These are phyloP conservation scores for Zygoascus hellenicus DNA, from an alignment of 1,139 yeast genomes.

Conservation along the genomic window DNA sequence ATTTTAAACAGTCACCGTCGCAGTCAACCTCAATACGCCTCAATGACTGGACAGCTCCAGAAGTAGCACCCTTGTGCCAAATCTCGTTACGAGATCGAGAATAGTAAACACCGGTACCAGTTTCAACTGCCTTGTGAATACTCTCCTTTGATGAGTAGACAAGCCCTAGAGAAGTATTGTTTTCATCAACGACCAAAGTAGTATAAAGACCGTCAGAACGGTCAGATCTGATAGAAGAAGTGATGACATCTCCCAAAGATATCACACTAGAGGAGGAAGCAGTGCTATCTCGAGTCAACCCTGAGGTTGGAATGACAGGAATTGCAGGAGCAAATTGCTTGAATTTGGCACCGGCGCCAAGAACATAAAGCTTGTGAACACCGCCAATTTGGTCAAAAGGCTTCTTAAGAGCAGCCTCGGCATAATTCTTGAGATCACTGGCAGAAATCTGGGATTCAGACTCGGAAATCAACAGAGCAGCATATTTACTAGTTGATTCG, in stretches of 20 bases:
- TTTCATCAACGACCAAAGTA: conserved; percentile 71
- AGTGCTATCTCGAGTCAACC: conserved; percentile 41
- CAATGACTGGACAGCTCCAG: conserved; percentile 87
- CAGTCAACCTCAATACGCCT: conserved; percentile 70
- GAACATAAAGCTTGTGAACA: conserved; percentile 41
- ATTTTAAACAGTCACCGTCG: conserved; percentile 85
- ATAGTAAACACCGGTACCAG: conserved; percentile 86
- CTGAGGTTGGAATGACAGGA: conserved; percentile 42
- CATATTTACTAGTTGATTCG: conserved; percentile 1
- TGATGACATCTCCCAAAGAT: conserved; percentile 48
- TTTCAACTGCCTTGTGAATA: conserved; percentile 71
- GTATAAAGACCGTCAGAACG: conserved; percentile 82
- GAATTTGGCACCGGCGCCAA: conserved; percentile 15
- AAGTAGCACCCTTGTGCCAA: conserved; percentile 94
- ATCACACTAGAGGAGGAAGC: conserved; percentile 25
- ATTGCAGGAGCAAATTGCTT: conserved; percentile 34
- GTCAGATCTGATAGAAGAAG: conserved; percentile 65
- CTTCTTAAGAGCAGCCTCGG: conserved; percentile 7
- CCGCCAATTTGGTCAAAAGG: conserved; percentile 36
- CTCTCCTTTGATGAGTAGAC: conserved; percentile 87
- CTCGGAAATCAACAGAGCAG: conserved; percentile 7
- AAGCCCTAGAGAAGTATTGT: conserved; percentile 69
- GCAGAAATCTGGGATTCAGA: background rate
- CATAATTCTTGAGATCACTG: conserved; percentile 4
- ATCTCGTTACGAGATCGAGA: conserved; percentile 73